Base-by-base conservation (phyloP, 306 rosid species). In the Pachyrhizus erosus region DNA sequence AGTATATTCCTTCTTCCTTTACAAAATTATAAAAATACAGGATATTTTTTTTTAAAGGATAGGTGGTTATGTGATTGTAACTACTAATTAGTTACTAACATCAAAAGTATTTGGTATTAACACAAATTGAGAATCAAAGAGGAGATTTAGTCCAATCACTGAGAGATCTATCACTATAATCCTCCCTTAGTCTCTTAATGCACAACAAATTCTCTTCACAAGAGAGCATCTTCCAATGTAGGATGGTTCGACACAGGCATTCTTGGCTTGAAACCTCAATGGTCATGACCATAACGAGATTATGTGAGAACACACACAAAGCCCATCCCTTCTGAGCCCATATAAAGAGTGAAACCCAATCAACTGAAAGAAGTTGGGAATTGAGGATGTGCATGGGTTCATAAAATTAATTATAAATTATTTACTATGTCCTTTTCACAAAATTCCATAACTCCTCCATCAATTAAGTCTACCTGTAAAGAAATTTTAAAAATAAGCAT, bases 121-220 rank as follows among this genome's bases (percentile, higher is more conserved):
- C 97, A 67, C 93, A 96, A 89, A 93, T 89, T 58, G 99, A 91
- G 78, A 75, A 34, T 62, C 90, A 94, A 73, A 97, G 97, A 6
- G 89, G 78, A 14, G 99, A 93, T 77, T 96, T 96, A 5, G 99
- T 91, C 99, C 98, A 93, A 82, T 96, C 99, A 83, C 98, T 98
- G 29, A 96, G 91, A 0, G 98, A 84, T 39, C 97, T 97, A 42
- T 96, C 99, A 42, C 98, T 90, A 64, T 93, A 93, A 84, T 92
- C 98, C 39, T 95, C 97, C 0, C 90, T 90, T 0, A 96, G 88
- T 61, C 98, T 84, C 79, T 91, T 93, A 23, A 96, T 92, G 84
- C 98, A 96, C 98, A 96, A 93, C 27, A 90, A 58, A 40, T 96
- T 97, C 83, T 93, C 97, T 12, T 86, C 94, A 67, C 93, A 93